Conservation (phyloP, 257 asterid genomes). For the Oldenlandia corymbosa region DNA sequence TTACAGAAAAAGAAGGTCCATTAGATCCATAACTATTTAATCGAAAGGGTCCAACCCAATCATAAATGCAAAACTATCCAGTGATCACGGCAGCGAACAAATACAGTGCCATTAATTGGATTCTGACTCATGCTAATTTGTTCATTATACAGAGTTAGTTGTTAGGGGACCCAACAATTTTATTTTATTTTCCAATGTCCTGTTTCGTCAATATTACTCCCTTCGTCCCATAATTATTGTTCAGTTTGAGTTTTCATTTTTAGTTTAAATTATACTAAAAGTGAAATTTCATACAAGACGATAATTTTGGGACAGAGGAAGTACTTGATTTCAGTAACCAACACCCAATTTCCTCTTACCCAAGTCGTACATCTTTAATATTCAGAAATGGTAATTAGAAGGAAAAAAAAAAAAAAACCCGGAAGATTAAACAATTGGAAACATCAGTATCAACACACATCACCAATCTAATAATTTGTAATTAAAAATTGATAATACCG, state of each 20-base stretch:
- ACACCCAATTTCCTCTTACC: background rate
- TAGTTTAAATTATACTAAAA: no score
- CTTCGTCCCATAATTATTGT: no score
- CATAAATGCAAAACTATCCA: no score
- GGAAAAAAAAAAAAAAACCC: background rate
- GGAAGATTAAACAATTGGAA: background rate
- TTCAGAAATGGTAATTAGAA: background rate
- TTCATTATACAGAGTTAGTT: background rate
- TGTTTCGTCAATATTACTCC: background rate
- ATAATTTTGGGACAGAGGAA: no score
- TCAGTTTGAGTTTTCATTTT: no score
- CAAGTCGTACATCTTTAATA: background rate
- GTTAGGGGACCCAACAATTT: background rate
- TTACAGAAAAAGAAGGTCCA: no score
- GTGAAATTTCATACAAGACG: no score
- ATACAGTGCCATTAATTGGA: background rate
- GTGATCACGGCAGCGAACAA: background rate
- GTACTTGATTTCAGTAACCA: no score
- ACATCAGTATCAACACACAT: slow-evolving; percentile 12
- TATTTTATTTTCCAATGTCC: background rate
- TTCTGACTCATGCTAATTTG: background rate
- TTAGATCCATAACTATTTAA: no score
- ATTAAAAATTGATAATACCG: background rate
- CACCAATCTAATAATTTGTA: slow-evolving; percentile 7
- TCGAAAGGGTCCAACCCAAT: background rate